Evolutionary conservation across 2,329 filamentous ascomycete genomes (phyloP).

Genomic region (Penicillium corylophilum): DNA sequence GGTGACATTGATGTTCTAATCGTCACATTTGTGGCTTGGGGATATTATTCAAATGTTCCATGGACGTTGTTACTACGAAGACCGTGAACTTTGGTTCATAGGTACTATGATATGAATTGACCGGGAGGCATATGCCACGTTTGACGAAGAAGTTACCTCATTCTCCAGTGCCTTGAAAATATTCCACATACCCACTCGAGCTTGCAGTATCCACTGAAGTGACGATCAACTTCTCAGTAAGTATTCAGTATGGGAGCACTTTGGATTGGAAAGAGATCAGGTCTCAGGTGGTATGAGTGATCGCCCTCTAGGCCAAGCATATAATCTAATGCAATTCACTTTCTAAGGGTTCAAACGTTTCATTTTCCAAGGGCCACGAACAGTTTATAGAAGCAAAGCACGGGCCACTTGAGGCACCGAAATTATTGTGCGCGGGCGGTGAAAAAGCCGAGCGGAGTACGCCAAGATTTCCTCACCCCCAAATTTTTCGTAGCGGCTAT

Average conservation of each 20-base stretch:
- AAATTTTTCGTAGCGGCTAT: slow-evolving; percentile 37
- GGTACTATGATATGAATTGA: neutral
- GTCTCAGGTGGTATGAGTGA: neutral
- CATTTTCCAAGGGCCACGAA: no score
- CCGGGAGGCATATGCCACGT: neutral
- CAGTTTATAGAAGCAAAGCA: slow-evolving; percentile 4
- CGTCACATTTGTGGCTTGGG: no score
- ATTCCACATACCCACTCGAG: neutral
- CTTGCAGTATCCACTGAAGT: neutral
- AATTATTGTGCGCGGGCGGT: slow-evolving; percentile 27
- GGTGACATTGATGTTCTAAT: no score
- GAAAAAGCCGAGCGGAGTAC: slow-evolving; percentile 34
- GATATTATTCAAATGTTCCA: no score
- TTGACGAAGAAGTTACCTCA: neutral
- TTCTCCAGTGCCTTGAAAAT: neutral
- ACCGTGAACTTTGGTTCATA: no score
- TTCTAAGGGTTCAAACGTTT: neutral
- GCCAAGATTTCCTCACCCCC: slow-evolving; percentile 42
- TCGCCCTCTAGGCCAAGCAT: neutral
- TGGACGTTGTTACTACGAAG: no score
- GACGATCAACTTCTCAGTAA: neutral
- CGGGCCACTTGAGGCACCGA: slow-evolving; percentile 12
- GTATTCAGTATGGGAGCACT: neutral
- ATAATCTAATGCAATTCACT: neutral
- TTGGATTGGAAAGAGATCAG: neutral